Base-by-base conservation (phyloP, 2,329 filamentous ascomycete species). In the Aspergillus sp. region DNA sequence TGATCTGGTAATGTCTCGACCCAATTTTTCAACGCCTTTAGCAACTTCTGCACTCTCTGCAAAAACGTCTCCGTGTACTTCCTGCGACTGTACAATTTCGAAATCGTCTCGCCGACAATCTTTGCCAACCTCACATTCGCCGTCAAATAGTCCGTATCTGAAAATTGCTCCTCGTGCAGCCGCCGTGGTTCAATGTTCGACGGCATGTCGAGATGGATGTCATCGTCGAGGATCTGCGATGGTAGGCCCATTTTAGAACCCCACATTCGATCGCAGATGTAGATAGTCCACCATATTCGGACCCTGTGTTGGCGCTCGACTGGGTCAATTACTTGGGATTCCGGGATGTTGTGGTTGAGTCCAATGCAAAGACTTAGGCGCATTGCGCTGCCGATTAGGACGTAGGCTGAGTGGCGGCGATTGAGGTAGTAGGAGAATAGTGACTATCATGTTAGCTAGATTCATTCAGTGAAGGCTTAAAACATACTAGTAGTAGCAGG, bases 221-320 rank as follows among this genome's bases (percentile, higher is more conserved):
- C 75, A 32, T 74, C 67, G 44, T 78, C 75, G 10, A 69, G 66
- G 5, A 78, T 71, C 35, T 74, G 72, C 5, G 73, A 67, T 0
- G 76, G 74, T 20, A 76, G 68, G 0, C 75, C 73, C 44, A 77
- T 66, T 42, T 75, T 74, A 0, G 74, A 72, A 3, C 72, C 72
- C 67, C 70, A 75, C 63, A 77, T 71, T 2, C 75, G 67, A 47
- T 68, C 65, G 35, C 66, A 68, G 17, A 65, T 66, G 49, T 68
- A 68, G 41, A 67, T 66, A 7, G 65, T 67, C 66, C 66, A 68
- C 65, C 65, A 68, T 20, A 68, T 64, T 15, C 65, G 55, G 25
- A 67, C 58, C 2, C 65, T 63, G 32, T 68, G 66, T 47, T 68
- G 63, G 22, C 61, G 60, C 9, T 75, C 75, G 1, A 63, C 65